Evolutionary conservation across 192 early-diverging fungal species (phyloP), one percentile per base, ranked within the genome.

Genomic region (Coemansia sp.): DNA sequence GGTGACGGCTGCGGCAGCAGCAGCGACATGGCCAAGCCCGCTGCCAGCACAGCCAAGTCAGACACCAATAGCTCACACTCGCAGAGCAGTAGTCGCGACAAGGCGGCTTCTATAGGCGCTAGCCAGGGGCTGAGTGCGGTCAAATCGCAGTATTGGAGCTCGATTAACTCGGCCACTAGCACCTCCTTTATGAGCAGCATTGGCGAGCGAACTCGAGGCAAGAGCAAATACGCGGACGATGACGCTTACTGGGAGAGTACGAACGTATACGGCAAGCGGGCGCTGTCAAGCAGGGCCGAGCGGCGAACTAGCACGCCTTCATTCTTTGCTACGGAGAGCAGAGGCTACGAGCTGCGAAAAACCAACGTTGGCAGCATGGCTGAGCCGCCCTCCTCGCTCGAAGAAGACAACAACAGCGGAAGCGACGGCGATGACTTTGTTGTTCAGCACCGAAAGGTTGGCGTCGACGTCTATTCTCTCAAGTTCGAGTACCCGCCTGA

Each of bases 401-500:
- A 50, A 6, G 42, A 8, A 37, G 47, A 55, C 1, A 6, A 14
- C 33, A 28, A 39, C 26, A 39, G 35, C 50, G 59, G 59, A 31
- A 43, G 60, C 31, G 71, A 74, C 12, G 68, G 64, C 18, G 62
- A 61, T 6, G 64, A 65, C 11, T 45, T 66, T 53, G 66, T 55
- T 10, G 34, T 41, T 6, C 66, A 69, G 61, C 42, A 53, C 14
- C 66, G 23, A 18, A 67, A 59, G 48, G 66, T 70, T 31, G 25
- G 53, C 42, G 11, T 48, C 25, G 26, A 52, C 18, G 73, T 69
- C 73, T 64, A 63, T 31, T 59, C 56, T 12, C 56, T 66, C 36
- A 61, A 61, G 21, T 81, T 81, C 28, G 66, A 69, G 23, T 91
- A 86, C 61, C 90, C 90, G 6, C 66, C 62, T 14, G 65, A 69